Base-by-base conservation (phyloP, 2,329 filamentous ascomycete genomes). In the Hortaea werneckii region DNA sequence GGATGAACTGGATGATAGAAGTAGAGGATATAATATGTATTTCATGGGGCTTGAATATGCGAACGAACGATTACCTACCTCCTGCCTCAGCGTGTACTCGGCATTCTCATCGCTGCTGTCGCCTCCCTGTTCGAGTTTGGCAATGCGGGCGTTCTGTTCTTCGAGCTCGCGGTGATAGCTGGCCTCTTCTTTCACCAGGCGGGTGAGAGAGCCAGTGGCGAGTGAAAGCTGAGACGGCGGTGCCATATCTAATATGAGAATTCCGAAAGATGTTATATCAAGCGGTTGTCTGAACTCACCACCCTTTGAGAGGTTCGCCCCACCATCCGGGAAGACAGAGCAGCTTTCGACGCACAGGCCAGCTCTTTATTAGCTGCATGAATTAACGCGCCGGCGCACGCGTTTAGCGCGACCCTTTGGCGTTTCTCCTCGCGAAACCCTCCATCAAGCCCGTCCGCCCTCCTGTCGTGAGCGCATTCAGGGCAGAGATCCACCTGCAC, bases 151-250 rank as follows among this genome's bases (percentile, higher is more conserved):
- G 57, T 85, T 75, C 64, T 96, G 89, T 53, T 82, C 74, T 52
- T 77, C 72, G 13, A 89, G 76, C 66, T 98, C 92, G 62, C 84
- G 84, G 73, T 89, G 84, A 70, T 98, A 96, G 58, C 83, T 90
- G 35, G 77, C 73, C 66, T 95, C 87, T 67, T 98, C 92, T 67
- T 94, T 95, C 54, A 95, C 79, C 41, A 96, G 78, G 48, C 92
- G 87, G 58, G 78, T 74, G 55, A 96, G 79, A 13, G 87, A 80
- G 50, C 82, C 79, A 26, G 86, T 92, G 39, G 84, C 81, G 62
- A 95, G 92, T 58, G 79, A 68, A 64, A 95, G 79, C 56, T 82
- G 77, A 1, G 82, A 81, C 39, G 85, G 85, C 29, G 87, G 76
- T 3, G 86, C 76, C 88, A 95, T 95, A 42, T 42, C 66, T 29